Evolutionary conservation across 768 basidiomycete genomes (phyloP), one percentile per base, ranked within the genome.

Genomic region (Hericium erinaceus): DNA sequence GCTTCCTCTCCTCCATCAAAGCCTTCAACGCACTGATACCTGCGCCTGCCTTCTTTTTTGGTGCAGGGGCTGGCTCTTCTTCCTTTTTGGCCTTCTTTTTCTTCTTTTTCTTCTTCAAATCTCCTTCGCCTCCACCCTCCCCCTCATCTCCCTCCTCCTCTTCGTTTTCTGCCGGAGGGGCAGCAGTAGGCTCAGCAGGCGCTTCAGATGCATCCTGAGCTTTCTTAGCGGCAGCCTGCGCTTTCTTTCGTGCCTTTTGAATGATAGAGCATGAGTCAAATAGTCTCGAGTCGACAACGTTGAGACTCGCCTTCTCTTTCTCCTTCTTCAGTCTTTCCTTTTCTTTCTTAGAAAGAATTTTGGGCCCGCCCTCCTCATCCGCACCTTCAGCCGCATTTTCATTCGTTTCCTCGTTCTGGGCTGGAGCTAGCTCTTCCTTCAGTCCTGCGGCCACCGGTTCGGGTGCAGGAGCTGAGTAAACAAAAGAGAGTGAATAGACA

Each of bases 321-420:
- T 98, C 95, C 74, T 98, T 98, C 82, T 98, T 98, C 60, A 95
- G 75, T 69, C 86, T 86, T 70, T 98, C 95, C 74, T 98, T 98
- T 77, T 98, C 92, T 70, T 95, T 97, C 75, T 98, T 98, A 16
- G 87, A 85, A 39, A 97, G 72, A 37, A 95, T 68, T 71, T 87
- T 84, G 3, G 75, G 75, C 13, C 81, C 89, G 39, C 44, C 54
- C n/a, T 55, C 54, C 52, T 71, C 76, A 4, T 62, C 78, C 1
- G 68, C 84, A 7, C 77, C 82, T 22, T 74, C 80, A 20, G 75
- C 78, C 12, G 70, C 71, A n/a, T 54, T 18, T 66, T 74, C 69
- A 39, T 66, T 74, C 24, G 70, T 40, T 26, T 54, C 64, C 55
- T 60, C 64, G 39, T 66, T 57, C 39, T 64, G 63, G 13, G 58